A percentile compares a stretch with the other conserved stretches of the same genome.
These are phyloP conservation scores for Fusarium irregulare DNA, from an alignment of 2,329 filamentous ascomycete species.

Conservation along the genomic window DNA sequence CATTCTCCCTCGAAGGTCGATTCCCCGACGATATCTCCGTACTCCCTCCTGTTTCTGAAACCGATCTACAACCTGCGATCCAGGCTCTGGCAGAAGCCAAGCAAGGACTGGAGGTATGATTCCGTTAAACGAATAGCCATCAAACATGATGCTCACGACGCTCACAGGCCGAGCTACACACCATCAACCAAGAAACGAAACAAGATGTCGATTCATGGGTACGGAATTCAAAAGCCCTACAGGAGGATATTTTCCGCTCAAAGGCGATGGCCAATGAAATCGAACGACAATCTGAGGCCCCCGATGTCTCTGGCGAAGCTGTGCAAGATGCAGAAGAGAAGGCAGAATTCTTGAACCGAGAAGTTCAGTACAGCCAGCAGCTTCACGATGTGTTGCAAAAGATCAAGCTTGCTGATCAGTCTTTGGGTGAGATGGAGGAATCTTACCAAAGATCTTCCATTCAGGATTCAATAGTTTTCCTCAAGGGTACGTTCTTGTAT, in stretches of 20 bases:
- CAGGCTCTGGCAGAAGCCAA: slow-evolving; percentile 53
- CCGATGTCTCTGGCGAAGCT: slow-evolving; percentile 63
- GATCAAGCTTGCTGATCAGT: slow-evolving; percentile 67
- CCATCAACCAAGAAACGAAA: slow-evolving; percentile 79
- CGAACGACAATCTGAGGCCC: slow-evolving; percentile 77
- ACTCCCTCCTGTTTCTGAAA: slow-evolving; percentile 53
- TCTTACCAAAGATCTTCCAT: slow-evolving; percentile 66
- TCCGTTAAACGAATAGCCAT: slow-evolving; percentile 3
- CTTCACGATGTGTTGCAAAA: slow-evolving; percentile 62
- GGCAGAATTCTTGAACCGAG: slow-evolving; percentile 66
- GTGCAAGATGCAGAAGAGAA: slow-evolving; percentile 65
- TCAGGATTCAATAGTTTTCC: slow-evolving; percentile 65
- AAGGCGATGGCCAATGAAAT: slow-evolving; percentile 85
- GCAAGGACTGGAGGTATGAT: slow-evolving; percentile 54
- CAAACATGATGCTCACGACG: slow-evolving; percentile 35
- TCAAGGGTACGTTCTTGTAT: slow-evolving; percentile 61
- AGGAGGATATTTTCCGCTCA: slow-evolving; percentile 85
- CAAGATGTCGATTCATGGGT: slow-evolving; percentile 90
- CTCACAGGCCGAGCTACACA: slow-evolving; percentile 71
- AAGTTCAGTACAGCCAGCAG: slow-evolving; percentile 69
- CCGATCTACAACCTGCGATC: slow-evolving; percentile 55
- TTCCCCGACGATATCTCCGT: slow-evolving; percentile 56
- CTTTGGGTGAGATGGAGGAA: slow-evolving; percentile 71
- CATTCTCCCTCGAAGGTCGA: slow-evolving; percentile 54
- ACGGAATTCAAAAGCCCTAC: slow-evolving; percentile 82